Percentiles rank a stretch among this genome's conserved stretches.
These are phyloP conservation scores for Guadua angustifolia DNA, from an alignment of 176 grass and related monocot species.

Conservation along the genomic window DNA sequence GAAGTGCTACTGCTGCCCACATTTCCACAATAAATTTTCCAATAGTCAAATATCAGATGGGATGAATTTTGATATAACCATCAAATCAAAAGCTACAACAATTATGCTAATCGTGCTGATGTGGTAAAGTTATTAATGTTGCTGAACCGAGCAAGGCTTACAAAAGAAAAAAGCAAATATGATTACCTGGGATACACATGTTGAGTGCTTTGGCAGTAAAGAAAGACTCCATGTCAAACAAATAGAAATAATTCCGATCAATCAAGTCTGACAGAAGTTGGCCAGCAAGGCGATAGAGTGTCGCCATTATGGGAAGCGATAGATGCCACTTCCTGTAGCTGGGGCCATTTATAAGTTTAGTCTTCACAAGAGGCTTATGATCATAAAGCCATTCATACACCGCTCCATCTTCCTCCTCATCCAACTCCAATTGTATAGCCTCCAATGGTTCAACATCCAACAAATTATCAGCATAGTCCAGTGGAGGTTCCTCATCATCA, in stretches of 20 bases:
- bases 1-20: not conserved
- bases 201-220: constrained; percentile 97
- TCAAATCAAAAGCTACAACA: constrained; percentile 6
- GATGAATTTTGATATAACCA: constrained; percentile 19
- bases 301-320: constrained; percentile 95
- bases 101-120: not conserved
- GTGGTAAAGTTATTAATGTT: not conserved
- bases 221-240: constrained; percentile 98
- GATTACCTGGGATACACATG: constrained; percentile 97
- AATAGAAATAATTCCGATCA: constrained; percentile 93
- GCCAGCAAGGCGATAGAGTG: constrained; percentile 88
- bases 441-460: constrained; percentile 94
- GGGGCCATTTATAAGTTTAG: constrained; percentile 92
- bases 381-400: constrained; percentile 98
- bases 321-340: constrained; percentile 97
- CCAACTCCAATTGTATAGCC: constrained; percentile 92
- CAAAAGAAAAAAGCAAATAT: not conserved
- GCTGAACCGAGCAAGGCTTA: not conserved
- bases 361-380: constrained; percentile 97
- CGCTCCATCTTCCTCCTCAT: constrained; percentile 91
- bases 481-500: constrained; percentile 95
- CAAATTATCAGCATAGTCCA: constrained; percentile 98
- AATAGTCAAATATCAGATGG: not conserved
- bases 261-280: constrained; percentile 93
- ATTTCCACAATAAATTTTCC: not conserved